These are phyloP conservation scores for Zygoascus hellenicus DNA, from an alignment of 1,139 yeast genomes.

Conservation along the genomic window DNA sequence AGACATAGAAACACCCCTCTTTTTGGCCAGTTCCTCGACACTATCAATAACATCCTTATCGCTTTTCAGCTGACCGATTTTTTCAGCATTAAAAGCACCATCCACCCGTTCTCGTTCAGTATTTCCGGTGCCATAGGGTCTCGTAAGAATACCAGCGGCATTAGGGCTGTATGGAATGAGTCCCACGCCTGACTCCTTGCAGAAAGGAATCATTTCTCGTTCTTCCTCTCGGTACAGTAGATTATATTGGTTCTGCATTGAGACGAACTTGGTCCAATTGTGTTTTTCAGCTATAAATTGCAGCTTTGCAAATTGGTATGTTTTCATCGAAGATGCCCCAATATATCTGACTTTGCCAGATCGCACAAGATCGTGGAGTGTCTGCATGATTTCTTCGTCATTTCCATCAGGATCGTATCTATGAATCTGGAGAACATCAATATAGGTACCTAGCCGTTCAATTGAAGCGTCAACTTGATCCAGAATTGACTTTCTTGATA, in stretches of 20 bases:
- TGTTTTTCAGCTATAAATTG: slow-evolving; percentile 49
- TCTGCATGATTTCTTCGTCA: slow-evolving; percentile 48
- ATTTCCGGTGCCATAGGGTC: slow-evolving; percentile 30
- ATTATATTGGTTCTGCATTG: slow-evolving; percentile 56
- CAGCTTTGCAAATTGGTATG: slow-evolving; percentile 40
- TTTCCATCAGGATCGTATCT: slow-evolving; percentile 43
- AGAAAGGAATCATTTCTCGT: slow-evolving; percentile 52
- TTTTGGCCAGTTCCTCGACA: slow-evolving; percentile 48
- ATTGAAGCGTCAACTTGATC: slow-evolving; percentile 47
- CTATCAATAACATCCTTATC: slow-evolving; percentile 39
- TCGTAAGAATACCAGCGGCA: slow-evolving; percentile 44
- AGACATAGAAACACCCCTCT: slow-evolving; percentile 46
- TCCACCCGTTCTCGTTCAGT: slow-evolving; percentile 11
- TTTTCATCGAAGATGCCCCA: slow-evolving; percentile 55
- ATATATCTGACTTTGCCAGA: slow-evolving; percentile 47
- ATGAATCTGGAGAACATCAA: slow-evolving; percentile 76
- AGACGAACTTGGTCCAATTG: slow-evolving; percentile 51
- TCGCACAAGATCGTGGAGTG: slow-evolving; percentile 48
- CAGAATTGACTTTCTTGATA: slow-evolving; percentile 49
- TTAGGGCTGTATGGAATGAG: slow-evolving; percentile 49
- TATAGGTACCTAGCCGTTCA: slow-evolving; percentile 61
- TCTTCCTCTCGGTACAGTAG: slow-evolving; percentile 56
- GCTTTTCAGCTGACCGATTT: neutral
- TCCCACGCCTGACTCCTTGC: slow-evolving; percentile 44
- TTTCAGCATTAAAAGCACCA: slow-evolving; percentile 20